Evolutionary conservation across 176 grass and related monocot species (phyloP).

Genomic region (Tillandsia leiboldiana): DNA sequence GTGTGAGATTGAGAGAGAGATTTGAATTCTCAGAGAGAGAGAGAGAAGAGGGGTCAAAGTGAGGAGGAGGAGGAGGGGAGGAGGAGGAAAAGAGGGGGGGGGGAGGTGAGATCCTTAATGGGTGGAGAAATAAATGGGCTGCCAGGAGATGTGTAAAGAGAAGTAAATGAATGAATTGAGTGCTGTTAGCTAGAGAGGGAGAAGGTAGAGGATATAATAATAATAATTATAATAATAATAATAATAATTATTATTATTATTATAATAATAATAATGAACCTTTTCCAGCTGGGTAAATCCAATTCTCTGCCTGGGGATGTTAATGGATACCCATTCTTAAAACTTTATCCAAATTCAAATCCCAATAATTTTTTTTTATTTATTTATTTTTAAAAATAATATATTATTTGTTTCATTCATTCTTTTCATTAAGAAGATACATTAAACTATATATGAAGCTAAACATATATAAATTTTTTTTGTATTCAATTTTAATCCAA

Average conservation of each 20-base stretch:
- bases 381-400: no score
- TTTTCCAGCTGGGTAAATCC: no score
- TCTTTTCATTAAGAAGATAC: no score
- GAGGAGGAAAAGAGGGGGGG: background rate
- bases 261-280: background rate
- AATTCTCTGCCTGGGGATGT: no score
- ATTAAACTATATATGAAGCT: no score
- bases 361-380: no score
- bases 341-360: no score
- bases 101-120: background rate
- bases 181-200: background rate
- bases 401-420: no score
- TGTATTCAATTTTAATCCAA: no score
- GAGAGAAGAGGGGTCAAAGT: background rate
- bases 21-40: background rate
- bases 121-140: constrained; percentile 4
- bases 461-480: no score
- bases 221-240: background rate
- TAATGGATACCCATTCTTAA: no score
- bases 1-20: background rate
- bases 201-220: background rate
- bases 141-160: background rate
- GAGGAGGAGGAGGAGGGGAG: no score
- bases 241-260: background rate
- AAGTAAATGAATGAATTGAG: background rate